phyloP scores from a whole-genome alignment of 345 rosid species.

The Eucalyptus decipiens region DNA sequence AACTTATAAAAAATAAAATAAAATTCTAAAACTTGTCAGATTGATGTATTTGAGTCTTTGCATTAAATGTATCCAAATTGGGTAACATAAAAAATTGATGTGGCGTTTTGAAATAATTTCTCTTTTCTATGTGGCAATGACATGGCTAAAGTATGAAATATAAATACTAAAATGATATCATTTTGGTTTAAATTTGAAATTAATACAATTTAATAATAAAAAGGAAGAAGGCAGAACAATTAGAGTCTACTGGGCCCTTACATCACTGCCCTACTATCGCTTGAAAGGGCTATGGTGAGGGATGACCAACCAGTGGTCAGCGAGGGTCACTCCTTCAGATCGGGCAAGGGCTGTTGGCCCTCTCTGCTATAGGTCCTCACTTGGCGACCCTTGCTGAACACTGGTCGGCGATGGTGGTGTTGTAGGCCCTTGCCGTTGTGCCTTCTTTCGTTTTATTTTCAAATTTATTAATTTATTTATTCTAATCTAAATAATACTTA shows the following conservation, averaged over 20 bases:
- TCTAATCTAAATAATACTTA: no score
- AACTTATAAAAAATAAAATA: no score
- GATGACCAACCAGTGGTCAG: no score
- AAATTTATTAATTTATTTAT: no score
- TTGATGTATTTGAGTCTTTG: fast-evolving
- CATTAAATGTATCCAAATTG: fast-evolving
- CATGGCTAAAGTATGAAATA: neutral
- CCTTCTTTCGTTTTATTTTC: neutral
- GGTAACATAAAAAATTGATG: neutral
- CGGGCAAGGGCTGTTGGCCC: no score
- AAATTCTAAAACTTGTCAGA: no score
- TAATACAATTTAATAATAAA: no score
- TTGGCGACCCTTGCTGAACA: fast-evolving
- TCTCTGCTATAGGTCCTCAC: no score
- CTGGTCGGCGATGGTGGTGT: no score
- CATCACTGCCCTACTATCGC: neutral
- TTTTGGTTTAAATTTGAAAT: neutral
- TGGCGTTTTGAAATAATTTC: no score
- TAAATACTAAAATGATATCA: no score
- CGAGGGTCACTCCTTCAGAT: no score
- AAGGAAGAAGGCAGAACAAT: neutral
- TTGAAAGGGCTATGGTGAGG: fast-evolving
- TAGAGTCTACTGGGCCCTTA: neutral
- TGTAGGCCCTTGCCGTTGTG: fast-evolving
- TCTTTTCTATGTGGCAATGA: fast-evolving